Conservation (phyloP, 1,284 basidiomycete genomes). For the Fomes fomentarius region DNA sequence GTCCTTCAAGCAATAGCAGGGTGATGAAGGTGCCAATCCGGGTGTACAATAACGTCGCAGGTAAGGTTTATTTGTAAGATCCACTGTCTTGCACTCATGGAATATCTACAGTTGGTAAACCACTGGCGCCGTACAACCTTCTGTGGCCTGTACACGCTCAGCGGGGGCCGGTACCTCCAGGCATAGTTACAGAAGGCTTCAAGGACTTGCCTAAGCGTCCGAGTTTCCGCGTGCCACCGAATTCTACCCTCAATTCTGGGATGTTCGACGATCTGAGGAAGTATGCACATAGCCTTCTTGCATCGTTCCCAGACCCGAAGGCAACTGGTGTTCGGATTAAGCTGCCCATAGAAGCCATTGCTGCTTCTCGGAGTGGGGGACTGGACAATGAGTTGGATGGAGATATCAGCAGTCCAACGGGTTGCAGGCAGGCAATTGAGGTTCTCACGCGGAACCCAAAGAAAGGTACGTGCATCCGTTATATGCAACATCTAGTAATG, state of each 20-base stretch:
- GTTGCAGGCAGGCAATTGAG: slow-evolving; percentile 90
- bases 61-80: slow-evolving; percentile 45
- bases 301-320: slow-evolving; percentile 43
- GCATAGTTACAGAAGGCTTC: slow-evolving; percentile 24
- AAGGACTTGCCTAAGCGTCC: slow-evolving; percentile 12
- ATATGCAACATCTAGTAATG: too few species aligned
- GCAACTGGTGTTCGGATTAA: slow-evolving; percentile 36
- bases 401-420: slow-evolving; percentile 53
- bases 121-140: slow-evolving; percentile 64
- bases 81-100: slow-evolving; percentile 2
- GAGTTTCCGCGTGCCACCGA: background rate
- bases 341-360: slow-evolving; percentile 33
- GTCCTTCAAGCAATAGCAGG: slow-evolving; percentile 57
- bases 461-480: slow-evolving; percentile 63
- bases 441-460: slow-evolving; percentile 86
- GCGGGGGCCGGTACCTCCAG: slow-evolving; percentile 14
- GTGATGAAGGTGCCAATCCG: slow-evolving; percentile 90
- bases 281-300: slow-evolving; percentile 47
- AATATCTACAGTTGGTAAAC: slow-evolving; percentile 48
- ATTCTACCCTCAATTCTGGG: slow-evolving; percentile 9
- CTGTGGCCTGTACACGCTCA: slow-evolving; percentile 60
- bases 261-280: slow-evolving; percentile 37
- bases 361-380: slow-evolving; percentile 17
- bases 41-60: slow-evolving; percentile 82
- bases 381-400: slow-evolving; percentile 33